These are phyloP conservation scores for Vaccinium darrowii DNA, from an alignment of 148 eudicot genomes.

Conservation along the genomic window DNA sequence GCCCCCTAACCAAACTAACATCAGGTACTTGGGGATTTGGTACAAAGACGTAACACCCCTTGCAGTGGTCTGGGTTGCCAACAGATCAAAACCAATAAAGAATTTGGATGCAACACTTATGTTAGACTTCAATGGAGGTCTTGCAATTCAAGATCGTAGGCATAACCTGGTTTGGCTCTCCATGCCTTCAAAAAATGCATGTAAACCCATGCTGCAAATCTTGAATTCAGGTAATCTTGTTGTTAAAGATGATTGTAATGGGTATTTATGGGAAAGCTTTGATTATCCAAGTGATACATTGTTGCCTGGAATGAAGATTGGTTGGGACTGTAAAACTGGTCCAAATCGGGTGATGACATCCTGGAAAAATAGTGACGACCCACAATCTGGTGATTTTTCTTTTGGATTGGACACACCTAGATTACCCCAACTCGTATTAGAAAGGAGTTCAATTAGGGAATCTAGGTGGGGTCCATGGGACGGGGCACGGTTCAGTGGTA, in stretches of 20 bases:
- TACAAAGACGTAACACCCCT: constrained; percentile 11
- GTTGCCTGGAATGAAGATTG: constrained; percentile 18
- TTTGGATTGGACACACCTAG: constrained; percentile 5
- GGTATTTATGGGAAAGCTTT: constrained; percentile 18
- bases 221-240: constrained; percentile 22
- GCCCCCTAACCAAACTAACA: not conserved
- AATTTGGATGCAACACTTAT: not conserved
- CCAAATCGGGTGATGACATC: constrained; percentile 1
- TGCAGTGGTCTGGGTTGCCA: constrained; percentile 22
- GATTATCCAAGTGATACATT: constrained; percentile 12
- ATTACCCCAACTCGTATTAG: constrained; percentile 17
- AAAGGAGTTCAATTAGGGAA: not conserved
- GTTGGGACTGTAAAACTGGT: constrained; percentile 10
- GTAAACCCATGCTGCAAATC: not conserved
- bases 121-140: constrained; percentile 5
- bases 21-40: constrained; percentile 21
- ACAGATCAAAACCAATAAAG: constrained; percentile 10
- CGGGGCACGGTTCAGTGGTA: constrained; percentile 15
- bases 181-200: not conserved
- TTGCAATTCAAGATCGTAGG: not conserved
- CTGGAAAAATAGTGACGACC: not conserved
- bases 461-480: constrained; percentile 32
- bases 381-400: constrained; percentile 4
- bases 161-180: not conserved
- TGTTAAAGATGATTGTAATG: not conserved